Evolutionary conservation across 2,329 filamentous ascomycete genomes (phyloP), one percentile per base, ranked within the genome.

Genomic region (Blumeria graminis): DNA sequence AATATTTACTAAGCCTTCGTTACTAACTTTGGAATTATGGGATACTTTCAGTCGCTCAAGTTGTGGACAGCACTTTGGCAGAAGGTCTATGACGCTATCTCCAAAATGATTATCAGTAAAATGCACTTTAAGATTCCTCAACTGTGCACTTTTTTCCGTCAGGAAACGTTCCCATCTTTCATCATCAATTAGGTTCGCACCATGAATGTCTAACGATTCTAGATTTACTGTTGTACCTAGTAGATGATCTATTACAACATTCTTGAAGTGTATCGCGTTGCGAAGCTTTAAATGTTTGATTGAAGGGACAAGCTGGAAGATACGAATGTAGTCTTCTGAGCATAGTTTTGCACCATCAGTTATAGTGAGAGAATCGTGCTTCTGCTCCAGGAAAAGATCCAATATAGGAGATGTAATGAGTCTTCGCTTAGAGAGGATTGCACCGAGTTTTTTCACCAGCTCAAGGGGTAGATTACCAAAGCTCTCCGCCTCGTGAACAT

Each of bases 181-280:
- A 58, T 92, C 81, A 9, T 82, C 81, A 14, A 96, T 72, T 0
- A 96, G 77, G 61, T 94, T 96, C 9, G 86, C 80, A 10, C 87
- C 86, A 60, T 92, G 82, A 0, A 96, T 74, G 60, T 87, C 84
- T 46, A 96, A 73, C 57, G 79, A 75, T 58, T 80, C 76, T n/a
- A 95, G 72, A 8, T 76, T 69, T 54, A 79, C 76, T 54, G 84
- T 76, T 52, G 86, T 84, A 56, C 80, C 80, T 18, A 86, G 72
- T 64, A 95, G 76, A 66, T 90, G 94, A 55, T 86, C 78, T 68
- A 95, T 76, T 45, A 88, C 84, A 41, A 74, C 74, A 63, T 95
- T 84, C 68, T 94, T 94, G 73, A 95, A 83, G 65, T 94, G 89
- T 54, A 92, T 85, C n/a, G 82, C 86, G 63, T 89, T 90, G 53